Conservation (phyloP, 371 early-diverging fungal species). For the Mortierella sp. region DNA sequence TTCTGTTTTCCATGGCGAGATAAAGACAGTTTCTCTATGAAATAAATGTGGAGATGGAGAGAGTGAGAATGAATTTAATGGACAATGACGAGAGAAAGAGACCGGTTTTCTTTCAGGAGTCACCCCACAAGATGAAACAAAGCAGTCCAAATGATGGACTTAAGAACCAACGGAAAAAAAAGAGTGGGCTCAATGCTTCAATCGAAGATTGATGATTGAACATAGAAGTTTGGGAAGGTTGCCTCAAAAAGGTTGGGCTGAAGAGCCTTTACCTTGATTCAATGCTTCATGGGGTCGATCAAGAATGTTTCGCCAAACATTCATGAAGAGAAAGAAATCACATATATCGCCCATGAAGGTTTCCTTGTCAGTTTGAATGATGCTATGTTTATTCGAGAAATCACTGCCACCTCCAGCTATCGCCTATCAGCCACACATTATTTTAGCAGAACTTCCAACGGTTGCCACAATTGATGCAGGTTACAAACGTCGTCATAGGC, state of each 20-base stretch:
- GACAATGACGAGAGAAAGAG: neutral
- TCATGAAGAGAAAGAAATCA: too few species aligned
- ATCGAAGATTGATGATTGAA: too few species aligned
- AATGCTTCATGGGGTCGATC: too few species aligned
- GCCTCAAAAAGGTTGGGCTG: neutral
- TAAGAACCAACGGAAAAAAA: neutral
- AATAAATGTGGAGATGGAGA: conserved; percentile 1
- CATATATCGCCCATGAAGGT: too few species aligned
- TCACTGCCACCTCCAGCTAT: too few species aligned
- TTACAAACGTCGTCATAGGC: conserved; percentile 97
- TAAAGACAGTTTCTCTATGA: neutral
- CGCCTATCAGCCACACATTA: too few species aligned
- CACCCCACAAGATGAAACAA: neutral
- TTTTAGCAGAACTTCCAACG: conserved; percentile 79
- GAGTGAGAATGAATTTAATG: neutral
- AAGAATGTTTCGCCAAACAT: too few species aligned
- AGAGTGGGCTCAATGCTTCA: too few species aligned
- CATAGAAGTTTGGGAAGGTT: too few species aligned
- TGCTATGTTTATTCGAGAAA: too few species aligned
- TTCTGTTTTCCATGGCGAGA: neutral
- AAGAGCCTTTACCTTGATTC: neutral
- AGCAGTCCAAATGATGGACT: too few species aligned
- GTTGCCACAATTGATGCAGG: conserved; percentile 86
- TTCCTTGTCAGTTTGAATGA: too few species aligned
- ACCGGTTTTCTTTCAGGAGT: neutral